Percentiles rank a stretch among this genome's conserved stretches.
These are phyloP conservation scores for Diutina ranongensis DNA, from an alignment of 1,139 yeast genomes.

Conservation along the genomic window DNA sequence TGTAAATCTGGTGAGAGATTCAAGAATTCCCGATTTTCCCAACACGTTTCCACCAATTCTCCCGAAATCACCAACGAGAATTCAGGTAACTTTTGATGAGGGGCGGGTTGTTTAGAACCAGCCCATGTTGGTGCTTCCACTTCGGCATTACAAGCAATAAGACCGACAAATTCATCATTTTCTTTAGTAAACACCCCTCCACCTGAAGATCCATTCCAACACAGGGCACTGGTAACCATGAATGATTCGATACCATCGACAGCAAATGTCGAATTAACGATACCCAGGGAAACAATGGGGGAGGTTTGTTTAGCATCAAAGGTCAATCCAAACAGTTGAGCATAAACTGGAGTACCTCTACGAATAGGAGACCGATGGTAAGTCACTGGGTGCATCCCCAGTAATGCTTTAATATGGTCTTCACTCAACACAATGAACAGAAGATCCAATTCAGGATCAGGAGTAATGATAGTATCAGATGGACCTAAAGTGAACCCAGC, in stretches of 20 bases:
- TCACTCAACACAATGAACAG: constrained; percentile 1
- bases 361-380: background rate
- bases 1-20: background rate
- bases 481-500: background rate
- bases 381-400: background rate
- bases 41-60: background rate
- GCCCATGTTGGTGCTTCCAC: constrained; percentile 3
- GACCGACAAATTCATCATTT: background rate
- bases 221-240: constrained; percentile 2
- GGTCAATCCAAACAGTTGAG: background rate
- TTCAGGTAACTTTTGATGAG: background rate
- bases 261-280: background rate
- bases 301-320: background rate
- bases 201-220: constrained; percentile 2
- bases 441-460: background rate
- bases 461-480: background rate
- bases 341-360: background rate
- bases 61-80: background rate
- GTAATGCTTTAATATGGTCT: background rate
- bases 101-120: background rate
- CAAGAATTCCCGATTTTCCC: background rate
- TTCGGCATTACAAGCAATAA: constrained; percentile 1
- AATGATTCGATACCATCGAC: background rate
- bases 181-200: background rate
- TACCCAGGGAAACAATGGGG: background rate